Percentiles rank a stretch among this genome's conserved stretches.
Evolutionary conservation across 257 asterid genomes (phyloP).

Genomic region (Avicennia marina): DNA sequence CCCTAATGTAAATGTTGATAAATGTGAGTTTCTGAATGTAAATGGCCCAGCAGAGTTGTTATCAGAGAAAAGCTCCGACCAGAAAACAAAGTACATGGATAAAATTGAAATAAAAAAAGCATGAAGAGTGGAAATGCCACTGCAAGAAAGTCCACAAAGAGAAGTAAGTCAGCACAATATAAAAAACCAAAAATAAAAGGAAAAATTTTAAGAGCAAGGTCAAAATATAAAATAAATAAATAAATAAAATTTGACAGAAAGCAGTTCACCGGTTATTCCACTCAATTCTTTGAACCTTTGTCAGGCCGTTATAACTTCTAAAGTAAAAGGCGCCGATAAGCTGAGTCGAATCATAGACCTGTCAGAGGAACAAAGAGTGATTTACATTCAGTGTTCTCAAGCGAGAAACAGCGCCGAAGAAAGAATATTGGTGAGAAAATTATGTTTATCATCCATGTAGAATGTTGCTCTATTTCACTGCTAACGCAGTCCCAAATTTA

Average conservation of each 20-base stretch:
- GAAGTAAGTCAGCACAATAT: slow-evolving; percentile 21
- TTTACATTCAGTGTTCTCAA: slow-evolving; percentile 9
- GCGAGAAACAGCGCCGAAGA: background rate
- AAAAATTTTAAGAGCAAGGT: background rate
- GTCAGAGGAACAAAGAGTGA: slow-evolving; percentile 22
- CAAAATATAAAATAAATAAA: background rate
- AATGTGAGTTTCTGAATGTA: background rate
- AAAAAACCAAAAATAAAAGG: slow-evolving; percentile 11
- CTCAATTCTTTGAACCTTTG: slow-evolving; percentile 73
- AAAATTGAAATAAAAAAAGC: background rate
- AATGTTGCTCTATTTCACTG: background rate
- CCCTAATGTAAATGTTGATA: slow-evolving; percentile 1
- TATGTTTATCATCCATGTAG: slow-evolving; percentile 8
- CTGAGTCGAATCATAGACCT: slow-evolving; percentile 79
- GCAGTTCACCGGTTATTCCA: slow-evolving; percentile 87
- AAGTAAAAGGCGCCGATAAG: slow-evolving; percentile 77
- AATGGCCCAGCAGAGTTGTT: background rate
- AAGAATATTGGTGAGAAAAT: background rate
- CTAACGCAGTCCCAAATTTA: slow-evolving; percentile 4
- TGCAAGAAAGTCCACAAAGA: slow-evolving; percentile 37
- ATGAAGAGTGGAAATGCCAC: slow-evolving; percentile 26
- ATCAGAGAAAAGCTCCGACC: slow-evolving; percentile 6
- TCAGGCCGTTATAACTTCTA: slow-evolving; percentile 65
- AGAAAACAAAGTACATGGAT: background rate
- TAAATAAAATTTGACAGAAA: slow-evolving; percentile 4